phyloP scores from a whole-genome alignment of 2,329 filamentous ascomycete genomes.

The Epichloe bromicola region DNA sequence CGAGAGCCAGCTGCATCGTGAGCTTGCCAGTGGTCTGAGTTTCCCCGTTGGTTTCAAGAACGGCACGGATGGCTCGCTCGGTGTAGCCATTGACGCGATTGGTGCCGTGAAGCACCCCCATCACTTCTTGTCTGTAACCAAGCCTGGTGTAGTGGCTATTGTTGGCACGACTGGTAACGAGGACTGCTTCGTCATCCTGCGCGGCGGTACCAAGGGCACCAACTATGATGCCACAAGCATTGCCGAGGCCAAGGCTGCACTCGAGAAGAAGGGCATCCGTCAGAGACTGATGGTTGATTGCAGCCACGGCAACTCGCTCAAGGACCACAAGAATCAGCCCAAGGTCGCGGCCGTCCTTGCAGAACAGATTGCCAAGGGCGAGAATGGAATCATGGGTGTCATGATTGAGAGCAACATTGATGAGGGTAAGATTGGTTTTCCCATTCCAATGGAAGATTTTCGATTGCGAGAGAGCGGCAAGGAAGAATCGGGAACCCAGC shows the following conservation, averaged over 20 bases:
- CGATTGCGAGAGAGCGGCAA: neutral
- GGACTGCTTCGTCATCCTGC: slow-evolving; percentile 92
- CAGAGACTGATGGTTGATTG: slow-evolving; percentile 96
- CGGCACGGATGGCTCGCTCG: slow-evolving; percentile 84
- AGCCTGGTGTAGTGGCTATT: slow-evolving; percentile 91
- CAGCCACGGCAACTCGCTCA: slow-evolving; percentile 93
- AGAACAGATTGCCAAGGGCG: slow-evolving; percentile 76
- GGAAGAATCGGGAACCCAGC: neutral
- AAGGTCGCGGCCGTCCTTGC: slow-evolving; percentile 57
- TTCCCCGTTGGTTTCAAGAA: slow-evolving; percentile 99
- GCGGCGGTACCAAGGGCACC: slow-evolving; percentile 80
- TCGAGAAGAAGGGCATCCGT: slow-evolving; percentile 56
- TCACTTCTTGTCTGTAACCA: slow-evolving; percentile 97
- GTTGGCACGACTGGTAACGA: slow-evolving; percentile 88
- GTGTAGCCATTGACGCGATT: slow-evolving; percentile 90
- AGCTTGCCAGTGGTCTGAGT: slow-evolving; percentile 85
- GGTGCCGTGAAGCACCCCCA: slow-evolving; percentile 71
- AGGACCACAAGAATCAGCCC: slow-evolving; percentile 95
- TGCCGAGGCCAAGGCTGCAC: slow-evolving; percentile 60
- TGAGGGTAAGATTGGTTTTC: slow-evolving; percentile 38
- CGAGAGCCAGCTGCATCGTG: slow-evolving; percentile 90
- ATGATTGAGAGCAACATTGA: slow-evolving; percentile 99
- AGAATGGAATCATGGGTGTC: slow-evolving; percentile 82
- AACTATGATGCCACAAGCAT: slow-evolving; percentile 88
- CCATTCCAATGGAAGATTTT: neutral